Evolutionary conservation across 768 basidiomycete genomes (phyloP), one percentile per base, ranked within the genome.

Genomic region (Lentinus tigrinus): DNA sequence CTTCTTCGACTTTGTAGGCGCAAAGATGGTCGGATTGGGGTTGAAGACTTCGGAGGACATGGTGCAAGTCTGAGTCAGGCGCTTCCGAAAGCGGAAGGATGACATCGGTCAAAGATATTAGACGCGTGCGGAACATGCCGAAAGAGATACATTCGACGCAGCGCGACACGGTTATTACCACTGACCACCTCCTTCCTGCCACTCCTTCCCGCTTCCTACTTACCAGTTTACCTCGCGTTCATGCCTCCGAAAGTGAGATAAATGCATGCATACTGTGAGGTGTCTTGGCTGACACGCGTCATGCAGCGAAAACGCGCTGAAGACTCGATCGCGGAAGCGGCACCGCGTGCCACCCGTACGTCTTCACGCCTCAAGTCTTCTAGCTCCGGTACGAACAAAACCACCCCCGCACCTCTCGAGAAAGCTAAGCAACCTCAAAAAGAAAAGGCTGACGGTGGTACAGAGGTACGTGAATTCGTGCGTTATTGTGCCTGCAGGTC

Each of bases 1-100:
- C 31, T 83, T 73, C 27, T 73, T 68, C 1, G 80, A 69, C 51
- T 82, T 85, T 7, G 81, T 66, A 1, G 84, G 73, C 0, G 76
- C 70, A 70, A 94, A 91, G 38, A 98, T 78, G 11, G 84, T 88
- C 1, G 96, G 96, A 73, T 98, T 98, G 17, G 89, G 89, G 73
- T 98, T 98, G 80, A 87, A 92, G 52, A 87, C 73, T 69, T 87
- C 84, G 61, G 63, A 58, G n/a, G 61, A 61, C 63, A 65, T 65
- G 36, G 65, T 54, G 24, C 10, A 19, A 14, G 23, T 48, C 49
- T 56, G 54, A 52, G 26, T 61, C 58, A 60, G 44, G 43, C 58
- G 58, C 47, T 27, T 31, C 23, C 31, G n/a, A 21, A 40, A 5
- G 43, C 10, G 17, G n/a, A n/a, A 4, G 19, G 43, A 44, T 16